A percentile compares a stretch with the other conserved stretches of the same genome.
These are phyloP conservation scores for Xylariaceae sp. DNA, from an alignment of 2,329 filamentous ascomycete genomes.

Conservation along the genomic window DNA sequence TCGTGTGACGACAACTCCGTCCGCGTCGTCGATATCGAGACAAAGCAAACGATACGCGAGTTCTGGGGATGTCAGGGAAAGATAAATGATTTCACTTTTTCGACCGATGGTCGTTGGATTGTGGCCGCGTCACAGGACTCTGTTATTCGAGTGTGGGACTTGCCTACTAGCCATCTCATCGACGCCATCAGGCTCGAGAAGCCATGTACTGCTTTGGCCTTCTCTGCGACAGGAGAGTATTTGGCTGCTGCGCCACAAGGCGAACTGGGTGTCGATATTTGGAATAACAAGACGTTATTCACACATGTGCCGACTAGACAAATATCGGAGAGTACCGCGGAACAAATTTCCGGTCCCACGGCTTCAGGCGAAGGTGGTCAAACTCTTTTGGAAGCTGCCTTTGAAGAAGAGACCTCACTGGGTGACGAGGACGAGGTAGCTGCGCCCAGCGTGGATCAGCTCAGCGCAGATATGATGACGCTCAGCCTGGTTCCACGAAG, in stretches of 20 bases:
- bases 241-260: slow-evolving; percentile 84
- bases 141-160: slow-evolving; percentile 83
- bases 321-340: slow-evolving; percentile 73
- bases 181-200: slow-evolving; percentile 80
- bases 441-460: slow-evolving; percentile 64
- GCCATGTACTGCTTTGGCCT: slow-evolving; percentile 78
- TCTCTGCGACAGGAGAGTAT: slow-evolving; percentile 88
- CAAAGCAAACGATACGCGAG: slow-evolving; percentile 85
- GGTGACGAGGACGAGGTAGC: slow-evolving; percentile 51
- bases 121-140: slow-evolving; percentile 80
- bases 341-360: slow-evolving; percentile 62
- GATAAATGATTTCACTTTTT: slow-evolving; percentile 84
- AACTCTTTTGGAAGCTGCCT: slow-evolving; percentile 71
- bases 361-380: slow-evolving; percentile 78
- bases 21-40: slow-evolving; percentile 84
- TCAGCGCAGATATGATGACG: slow-evolving; percentile 79
- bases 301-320: slow-evolving; percentile 82
- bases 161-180: slow-evolving; percentile 92
- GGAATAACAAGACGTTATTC: slow-evolving; percentile 92
- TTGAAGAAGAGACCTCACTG: slow-evolving; percentile 49
- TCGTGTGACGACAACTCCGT: slow-evolving; percentile 86
- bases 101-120: slow-evolving; percentile 89
- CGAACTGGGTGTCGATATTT: slow-evolving; percentile 84
- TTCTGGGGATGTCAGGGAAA: slow-evolving; percentile 74
- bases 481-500: slow-evolving; percentile 85